Evolutionary conservation across 768 basidiomycete species (phyloP), one percentile per base, ranked within the genome.

Genomic region (Dacryopinax spathularia): DNA sequence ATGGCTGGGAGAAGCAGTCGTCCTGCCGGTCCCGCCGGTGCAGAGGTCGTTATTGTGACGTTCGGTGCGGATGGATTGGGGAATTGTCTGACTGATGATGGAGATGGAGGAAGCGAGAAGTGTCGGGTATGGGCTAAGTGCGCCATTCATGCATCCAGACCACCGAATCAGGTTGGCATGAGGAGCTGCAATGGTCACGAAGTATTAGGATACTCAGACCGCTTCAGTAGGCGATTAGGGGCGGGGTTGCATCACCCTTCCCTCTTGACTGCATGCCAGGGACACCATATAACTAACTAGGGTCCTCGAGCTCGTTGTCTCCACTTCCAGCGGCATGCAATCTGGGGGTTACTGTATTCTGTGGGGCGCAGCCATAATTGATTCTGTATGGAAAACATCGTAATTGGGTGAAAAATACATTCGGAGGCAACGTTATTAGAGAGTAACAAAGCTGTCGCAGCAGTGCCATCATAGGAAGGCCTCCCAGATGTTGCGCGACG

Each of bases 321-420:
- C n/a, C n/a, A n/a, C n/a, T 18, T 41, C 6, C 39, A 6, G 18
- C 18, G 39, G 39, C 39, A 41, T 18, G 35, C 35, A 18, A 9
- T 9, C 9, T 41, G 18, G 39, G 39, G 7, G 13, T 56, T 29
- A 15, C 10, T 56, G n/a, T n/a, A n/a, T n/a, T n/a, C n/a, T 18
- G 31, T 27, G 48, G 5, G 48, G 48, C 48, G 31, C 48, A 29
- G 48, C 29, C 18, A 56, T 56, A 56, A 56, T 10, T 56, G 13
- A 56, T 56, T 56, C 48, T 56, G 48, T 56, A 56, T 56, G 48
- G 10, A 56, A 44, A 56, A 27, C 48, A 56, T 56, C 48, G 48
- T 56, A 56, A 20, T 20, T 56, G 3, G 25, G 25, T 22, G 18
- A 41, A 56, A 27, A 56, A 56, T 56, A 56, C 48, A 56, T 56